Percentiles rank a stretch among this genome's conserved stretches.
Conservation (phyloP, 192 early-diverging fungal genomes). For the Polychytrium aggregatum region DNA sequence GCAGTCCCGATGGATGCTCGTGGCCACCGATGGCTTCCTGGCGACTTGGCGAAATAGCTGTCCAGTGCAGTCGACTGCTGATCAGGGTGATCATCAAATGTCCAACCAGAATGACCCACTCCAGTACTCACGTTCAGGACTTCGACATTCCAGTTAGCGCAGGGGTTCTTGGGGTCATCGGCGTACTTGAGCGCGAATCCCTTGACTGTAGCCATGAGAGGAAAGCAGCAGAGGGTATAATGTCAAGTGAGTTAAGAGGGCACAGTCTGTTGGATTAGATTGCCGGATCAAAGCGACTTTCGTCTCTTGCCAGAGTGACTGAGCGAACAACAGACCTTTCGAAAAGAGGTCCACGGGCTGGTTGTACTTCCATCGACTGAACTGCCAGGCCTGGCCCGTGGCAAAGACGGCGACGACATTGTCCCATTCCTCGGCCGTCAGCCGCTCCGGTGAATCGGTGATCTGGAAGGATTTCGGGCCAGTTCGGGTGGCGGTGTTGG, state of each 20-base stretch:
- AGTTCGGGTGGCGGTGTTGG: not conserved
- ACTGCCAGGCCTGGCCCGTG: slow-evolving; percentile 89
- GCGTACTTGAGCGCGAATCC: slow-evolving; percentile 42
- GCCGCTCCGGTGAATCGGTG: too few species aligned
- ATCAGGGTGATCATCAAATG: not conserved
- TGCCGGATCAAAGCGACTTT: not conserved
- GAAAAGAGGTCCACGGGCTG: slow-evolving; percentile 75
- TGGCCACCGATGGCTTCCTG: too few species aligned
- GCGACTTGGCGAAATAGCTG: too few species aligned
- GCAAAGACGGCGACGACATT: slow-evolving; percentile 83
- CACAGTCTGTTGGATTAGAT: not conserved
- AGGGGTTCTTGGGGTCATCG: slow-evolving; percentile 31
- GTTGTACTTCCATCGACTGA: slow-evolving; percentile 81
- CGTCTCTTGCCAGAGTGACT: too few species aligned
- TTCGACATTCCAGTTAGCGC: slow-evolving; percentile 34
- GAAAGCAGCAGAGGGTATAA: not conserved
- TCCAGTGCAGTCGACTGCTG: not conserved
- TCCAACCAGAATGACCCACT: not conserved
- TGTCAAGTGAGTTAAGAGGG: not conserved
- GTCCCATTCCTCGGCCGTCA: too few species aligned
- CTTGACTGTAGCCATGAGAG: slow-evolving; percentile 13
- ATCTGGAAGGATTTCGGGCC: slow-evolving; percentile 3
- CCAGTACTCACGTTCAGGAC: slow-evolving; percentile 23
- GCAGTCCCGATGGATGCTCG: too few species aligned
- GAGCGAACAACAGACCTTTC: slow-evolving; percentile 30